A percentile compares a stretch with the other conserved stretches of the same genome.
Evolutionary conservation across 1,284 basidiomycete genomes (phyloP).

Genomic region (Vanrija pseudolonga): DNA sequence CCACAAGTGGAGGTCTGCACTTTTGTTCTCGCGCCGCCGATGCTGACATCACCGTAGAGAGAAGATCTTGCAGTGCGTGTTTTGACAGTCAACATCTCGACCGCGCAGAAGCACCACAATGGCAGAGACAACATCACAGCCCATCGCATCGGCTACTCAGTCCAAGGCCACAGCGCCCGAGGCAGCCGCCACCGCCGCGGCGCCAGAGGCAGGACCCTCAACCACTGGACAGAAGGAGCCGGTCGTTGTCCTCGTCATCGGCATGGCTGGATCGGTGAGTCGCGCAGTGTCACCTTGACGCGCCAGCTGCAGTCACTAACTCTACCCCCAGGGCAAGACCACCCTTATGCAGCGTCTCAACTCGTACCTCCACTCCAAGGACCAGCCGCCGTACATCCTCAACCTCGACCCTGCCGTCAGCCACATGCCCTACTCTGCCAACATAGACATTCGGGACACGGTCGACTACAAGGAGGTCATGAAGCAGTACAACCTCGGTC

Average conservation of each 20-base stretch:
- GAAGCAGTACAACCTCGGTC: conserved; percentile 99
- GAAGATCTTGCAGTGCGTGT: not conserved
- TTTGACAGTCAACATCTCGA: not conserved
- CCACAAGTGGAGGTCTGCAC: not conserved
- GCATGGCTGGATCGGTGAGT: conserved; percentile 50
- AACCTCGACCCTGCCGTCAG: conserved; percentile 97
- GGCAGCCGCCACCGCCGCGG: not conserved
- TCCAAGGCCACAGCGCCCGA: not conserved
- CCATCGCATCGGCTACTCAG: not conserved
- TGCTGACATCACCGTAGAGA: too few species aligned
- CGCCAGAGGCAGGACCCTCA: conserved; percentile 1
- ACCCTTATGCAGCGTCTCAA: conserved; percentile 94
- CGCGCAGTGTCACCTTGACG: too few species aligned
- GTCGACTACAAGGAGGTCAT: conserved; percentile 97
- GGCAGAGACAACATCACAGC: not conserved
- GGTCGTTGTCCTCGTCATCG: conserved; percentile 75
- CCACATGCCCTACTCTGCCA: conserved; percentile 85
- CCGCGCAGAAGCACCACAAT: not conserved
- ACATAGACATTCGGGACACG: conserved; percentile 97
- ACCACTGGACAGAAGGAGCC: conserved; percentile 56
- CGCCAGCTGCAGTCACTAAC: not conserved
- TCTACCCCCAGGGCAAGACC: conserved; percentile 73
- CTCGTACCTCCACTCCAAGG: conserved; percentile 67
- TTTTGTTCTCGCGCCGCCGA: not conserved
- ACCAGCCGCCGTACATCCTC: conserved; percentile 81